phyloP scores from a whole-genome alignment of 139 green algal genomes.

The Micractinium conductrix region DNA sequence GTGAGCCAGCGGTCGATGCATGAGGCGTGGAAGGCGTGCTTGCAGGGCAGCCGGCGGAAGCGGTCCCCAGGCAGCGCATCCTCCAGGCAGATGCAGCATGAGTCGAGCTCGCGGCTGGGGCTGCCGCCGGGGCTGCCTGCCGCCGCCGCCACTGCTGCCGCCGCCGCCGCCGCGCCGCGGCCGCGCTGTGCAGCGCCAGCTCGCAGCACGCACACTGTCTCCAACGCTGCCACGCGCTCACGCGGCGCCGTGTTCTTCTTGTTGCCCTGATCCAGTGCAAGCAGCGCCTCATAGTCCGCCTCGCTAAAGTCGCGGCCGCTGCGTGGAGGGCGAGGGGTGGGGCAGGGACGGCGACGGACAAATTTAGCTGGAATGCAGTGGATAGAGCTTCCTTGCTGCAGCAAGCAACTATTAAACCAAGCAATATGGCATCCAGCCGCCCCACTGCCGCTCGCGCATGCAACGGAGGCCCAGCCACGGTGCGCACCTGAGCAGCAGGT shows the following conservation, averaged over 20 bases:
- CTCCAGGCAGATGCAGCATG: slow-evolving; percentile 51
- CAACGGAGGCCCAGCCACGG: neutral
- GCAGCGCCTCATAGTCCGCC: slow-evolving; percentile 76
- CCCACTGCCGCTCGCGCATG: too few relatives aligned
- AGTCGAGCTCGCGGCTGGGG: neutral
- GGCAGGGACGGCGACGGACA: neutral
- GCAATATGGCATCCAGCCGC: too few relatives aligned
- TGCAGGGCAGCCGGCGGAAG: slow-evolving; percentile 35
- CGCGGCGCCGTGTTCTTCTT: slow-evolving; percentile 61
- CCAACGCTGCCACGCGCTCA: slow-evolving; percentile 49
- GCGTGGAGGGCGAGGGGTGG: neutral
- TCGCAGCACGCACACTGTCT: slow-evolving; percentile 32
- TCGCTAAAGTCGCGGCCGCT: slow-evolving; percentile 65
- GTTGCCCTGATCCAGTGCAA: slow-evolving; percentile 72
- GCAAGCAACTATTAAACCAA: too few relatives aligned
- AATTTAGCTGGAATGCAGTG: too few relatives aligned
- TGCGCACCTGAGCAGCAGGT: slow-evolving; percentile 60
- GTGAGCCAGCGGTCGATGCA: slow-evolving; percentile 50
- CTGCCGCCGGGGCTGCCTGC: slow-evolving; percentile 5
- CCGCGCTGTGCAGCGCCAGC: neutral
- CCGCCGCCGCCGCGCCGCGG: neutral
- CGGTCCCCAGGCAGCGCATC: slow-evolving; percentile 16
- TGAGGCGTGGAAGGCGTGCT: slow-evolving; percentile 36
- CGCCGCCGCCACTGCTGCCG: neutral
- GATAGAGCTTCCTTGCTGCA: too few relatives aligned